phyloP scores from a whole-genome alignment of 2,329 filamentous ascomycete species.

The Hypoxylon sp. region DNA sequence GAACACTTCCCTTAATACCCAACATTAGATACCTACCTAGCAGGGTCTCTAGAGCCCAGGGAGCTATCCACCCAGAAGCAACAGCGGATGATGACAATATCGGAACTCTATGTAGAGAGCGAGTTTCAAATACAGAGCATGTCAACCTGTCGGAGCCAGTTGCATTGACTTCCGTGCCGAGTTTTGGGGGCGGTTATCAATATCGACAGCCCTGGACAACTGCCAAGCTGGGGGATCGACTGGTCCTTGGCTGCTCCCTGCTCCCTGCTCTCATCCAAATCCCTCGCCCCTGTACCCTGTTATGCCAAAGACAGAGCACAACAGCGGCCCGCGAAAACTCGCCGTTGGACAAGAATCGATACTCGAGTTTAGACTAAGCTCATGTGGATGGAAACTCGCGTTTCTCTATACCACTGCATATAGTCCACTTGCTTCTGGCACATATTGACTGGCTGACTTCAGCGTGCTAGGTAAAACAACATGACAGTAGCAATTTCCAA shows the following conservation, averaged over 20 bases:
- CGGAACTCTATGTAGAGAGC: constrained; percentile 2
- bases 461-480: constrained; percentile 6
- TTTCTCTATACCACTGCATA: constrained; percentile 16
- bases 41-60: not conserved
- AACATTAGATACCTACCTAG: not conserved
- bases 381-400: constrained; percentile 14
- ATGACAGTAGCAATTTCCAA: constrained; percentile 10
- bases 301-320: constrained; percentile 2
- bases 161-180: constrained; percentile 6
- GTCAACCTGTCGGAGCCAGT: not conserved
- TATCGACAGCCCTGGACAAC: constrained; percentile 25
- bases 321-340: constrained; percentile 21
- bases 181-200: constrained; percentile 32
- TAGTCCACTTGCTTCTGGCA: constrained; percentile 2
- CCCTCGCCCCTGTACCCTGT: not conserved
- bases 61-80: not conserved
- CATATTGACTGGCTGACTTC: not conserved
- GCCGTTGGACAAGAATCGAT: constrained; percentile 24
- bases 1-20: not conserved
- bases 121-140: constrained; percentile 17
- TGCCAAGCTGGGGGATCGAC: constrained; percentile 12
- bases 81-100: constrained; percentile 17
- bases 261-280: constrained; percentile 2
- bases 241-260: constrained; percentile 5
- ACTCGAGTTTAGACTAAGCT: constrained; percentile 29